Percentiles rank a stretch among this genome's conserved stretches.
Conservation (phyloP, 768 basidiomycete genomes). For the Lactarius psammicola region DNA sequence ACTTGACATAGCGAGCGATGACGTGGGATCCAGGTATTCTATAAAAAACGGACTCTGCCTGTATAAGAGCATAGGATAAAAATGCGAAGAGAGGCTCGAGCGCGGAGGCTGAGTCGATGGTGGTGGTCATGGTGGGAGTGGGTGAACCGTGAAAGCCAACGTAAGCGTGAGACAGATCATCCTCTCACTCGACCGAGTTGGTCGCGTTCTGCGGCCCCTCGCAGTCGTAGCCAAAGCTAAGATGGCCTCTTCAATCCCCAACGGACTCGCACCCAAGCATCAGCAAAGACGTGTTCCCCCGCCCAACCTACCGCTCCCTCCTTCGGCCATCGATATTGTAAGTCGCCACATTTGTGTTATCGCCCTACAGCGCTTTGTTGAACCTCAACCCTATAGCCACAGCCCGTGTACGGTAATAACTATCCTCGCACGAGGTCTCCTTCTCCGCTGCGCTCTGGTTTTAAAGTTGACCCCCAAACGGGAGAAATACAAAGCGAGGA, state of each 20-base stretch:
- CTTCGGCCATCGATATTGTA: conserved; percentile 44
- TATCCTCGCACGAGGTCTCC: conserved; percentile 51
- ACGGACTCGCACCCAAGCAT: conserved; percentile 31
- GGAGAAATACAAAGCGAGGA: conserved; percentile 43
- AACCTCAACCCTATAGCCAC: conserved; percentile 37
- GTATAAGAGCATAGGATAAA: conserved; percentile 58
- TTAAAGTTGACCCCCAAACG: conserved; percentile 54
- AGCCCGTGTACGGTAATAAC: conserved; percentile 42
- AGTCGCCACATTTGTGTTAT: conserved; percentile 14
- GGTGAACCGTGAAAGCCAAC: too few species aligned
- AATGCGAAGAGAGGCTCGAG: conserved; percentile 61
- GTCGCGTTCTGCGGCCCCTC: conserved; percentile 4
- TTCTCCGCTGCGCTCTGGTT: conserved; percentile 70
- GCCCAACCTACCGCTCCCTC: conserved; percentile 38
- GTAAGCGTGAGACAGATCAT: background rate
- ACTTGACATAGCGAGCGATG: conserved; percentile 86
- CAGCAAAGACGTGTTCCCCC: conserved; percentile 42
- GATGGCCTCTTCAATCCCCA: conserved; percentile 35
- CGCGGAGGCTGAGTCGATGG: conserved; percentile 41
- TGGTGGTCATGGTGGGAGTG: conserved; percentile 15
- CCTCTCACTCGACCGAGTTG: conserved; percentile 6
- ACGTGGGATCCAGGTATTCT: conserved; percentile 80
- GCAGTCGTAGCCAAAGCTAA: conserved; percentile 18
- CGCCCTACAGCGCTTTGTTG: conserved; percentile 23
- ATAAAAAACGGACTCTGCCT: conserved; percentile 65